phyloP scores from a whole-genome alignment of 2,329 filamentous ascomycete genomes.

The Stemphylium vesicarium region DNA sequence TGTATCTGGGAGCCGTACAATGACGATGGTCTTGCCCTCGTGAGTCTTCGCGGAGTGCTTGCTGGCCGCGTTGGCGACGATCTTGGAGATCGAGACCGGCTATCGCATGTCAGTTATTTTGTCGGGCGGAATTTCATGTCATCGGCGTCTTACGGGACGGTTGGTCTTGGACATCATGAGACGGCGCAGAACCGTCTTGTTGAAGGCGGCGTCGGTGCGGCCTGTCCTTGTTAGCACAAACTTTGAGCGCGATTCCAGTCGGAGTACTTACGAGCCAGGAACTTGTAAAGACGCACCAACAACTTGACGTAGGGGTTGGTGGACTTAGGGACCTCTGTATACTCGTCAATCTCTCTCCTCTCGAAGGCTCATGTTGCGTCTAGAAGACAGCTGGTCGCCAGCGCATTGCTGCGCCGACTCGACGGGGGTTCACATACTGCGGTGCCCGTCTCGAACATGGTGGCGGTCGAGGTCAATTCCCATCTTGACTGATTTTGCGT shows the following conservation, averaged over 20 bases:
- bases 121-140: background rate
- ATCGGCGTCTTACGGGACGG: constrained; percentile 60
- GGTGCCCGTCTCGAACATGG: constrained; percentile 73
- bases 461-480: constrained; percentile 60
- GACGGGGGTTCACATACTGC: constrained; percentile 55
- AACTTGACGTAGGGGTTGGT: constrained; percentile 98
- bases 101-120: constrained; percentile 29
- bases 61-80: constrained; percentile 68
- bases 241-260: constrained; percentile 8
- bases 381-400: constrained; percentile 47
- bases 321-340: constrained; percentile 70
- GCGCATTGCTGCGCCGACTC: constrained; percentile 49
- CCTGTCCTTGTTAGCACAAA: constrained; percentile 60
- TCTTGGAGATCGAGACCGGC: constrained; percentile 88
- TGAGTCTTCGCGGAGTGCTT: constrained; percentile 61
- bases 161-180: constrained; percentile 99
- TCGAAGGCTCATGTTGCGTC: constrained; percentile 48
- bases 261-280: constrained; percentile 81
- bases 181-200: constrained; percentile 97
- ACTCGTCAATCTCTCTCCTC: constrained; percentile 46
- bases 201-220: constrained; percentile 97
- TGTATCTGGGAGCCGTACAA: constrained; percentile 54
- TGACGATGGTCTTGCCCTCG: constrained; percentile 83
- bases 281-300: constrained; percentile 97
- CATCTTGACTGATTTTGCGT: constrained; percentile 46